Percentiles rank a stretch among this genome's conserved stretches.
Evolutionary conservation across 2,329 filamentous ascomycete genomes (phyloP).

Genomic region (Alternaria ethzedia): DNA sequence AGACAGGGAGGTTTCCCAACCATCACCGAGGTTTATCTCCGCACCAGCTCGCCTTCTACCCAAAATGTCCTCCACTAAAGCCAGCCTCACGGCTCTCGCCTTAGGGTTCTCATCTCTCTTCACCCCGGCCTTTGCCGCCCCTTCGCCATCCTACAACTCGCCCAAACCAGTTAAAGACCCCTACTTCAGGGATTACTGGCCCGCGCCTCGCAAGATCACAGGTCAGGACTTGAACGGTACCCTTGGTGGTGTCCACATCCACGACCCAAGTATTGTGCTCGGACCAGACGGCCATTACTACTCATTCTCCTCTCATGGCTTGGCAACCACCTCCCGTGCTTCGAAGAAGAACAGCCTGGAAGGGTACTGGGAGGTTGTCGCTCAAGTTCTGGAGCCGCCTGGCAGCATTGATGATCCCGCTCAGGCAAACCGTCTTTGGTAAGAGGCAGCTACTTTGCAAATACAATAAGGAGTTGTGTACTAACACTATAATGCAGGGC

Average conservation of each 20-base stretch:
- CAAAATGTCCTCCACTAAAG: not conserved
- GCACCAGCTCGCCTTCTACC: not conserved
- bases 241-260: constrained; percentile 11
- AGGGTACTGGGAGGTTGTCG: constrained; percentile 8
- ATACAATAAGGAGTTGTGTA: no score
- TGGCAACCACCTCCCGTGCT: constrained; percentile 9
- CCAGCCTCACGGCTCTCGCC: not conserved
- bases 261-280: constrained; percentile 11
- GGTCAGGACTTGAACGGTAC: constrained; percentile 6
- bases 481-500: constrained; percentile 5
- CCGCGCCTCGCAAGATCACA: constrained; percentile 6
- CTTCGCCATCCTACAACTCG: not conserved
- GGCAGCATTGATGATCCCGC: constrained; percentile 7
- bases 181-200: not conserved
- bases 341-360: constrained; percentile 11
- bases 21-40: not conserved
- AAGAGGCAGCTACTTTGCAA: not conserved
- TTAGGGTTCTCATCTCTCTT: not conserved
- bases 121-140: not conserved
- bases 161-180: not conserved
- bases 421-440: constrained; percentile 6
- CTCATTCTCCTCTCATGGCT: constrained; percentile 10
- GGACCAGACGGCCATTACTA: constrained; percentile 13
- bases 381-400: constrained; percentile 9
- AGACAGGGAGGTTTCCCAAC: not conserved